A percentile compares a stretch with the other conserved stretches of the same genome.
These are phyloP conservation scores for Colletotrichum sp. DNA, from an alignment of 2,329 filamentous ascomycete genomes.

Conservation along the genomic window DNA sequence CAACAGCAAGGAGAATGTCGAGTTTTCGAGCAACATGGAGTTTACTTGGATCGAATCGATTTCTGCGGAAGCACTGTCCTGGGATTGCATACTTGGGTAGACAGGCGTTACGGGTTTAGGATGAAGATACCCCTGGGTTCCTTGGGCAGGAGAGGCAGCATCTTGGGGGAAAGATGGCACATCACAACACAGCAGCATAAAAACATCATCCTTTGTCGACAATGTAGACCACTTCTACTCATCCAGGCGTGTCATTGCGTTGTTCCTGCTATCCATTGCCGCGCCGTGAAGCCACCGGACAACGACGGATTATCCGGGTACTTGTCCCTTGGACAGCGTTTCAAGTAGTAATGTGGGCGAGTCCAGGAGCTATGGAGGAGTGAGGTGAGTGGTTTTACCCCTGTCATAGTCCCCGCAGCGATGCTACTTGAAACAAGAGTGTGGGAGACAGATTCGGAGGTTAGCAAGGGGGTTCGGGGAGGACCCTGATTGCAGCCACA, in stretches of 20 bases:
- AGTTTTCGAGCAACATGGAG: not conserved
- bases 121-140: not conserved
- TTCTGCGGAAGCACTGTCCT: not conserved
- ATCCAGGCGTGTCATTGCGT: not conserved
- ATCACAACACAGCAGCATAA: not conserved
- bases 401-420: not conserved
- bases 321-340: not conserved
- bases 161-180: not conserved
- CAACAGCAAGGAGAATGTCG: not conserved
- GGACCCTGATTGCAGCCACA: not conserved
- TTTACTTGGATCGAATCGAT: not conserved
- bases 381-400: not conserved
- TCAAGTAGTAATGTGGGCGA: not conserved
- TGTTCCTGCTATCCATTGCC: not conserved
- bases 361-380: not conserved
- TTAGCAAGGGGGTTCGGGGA: not conserved
- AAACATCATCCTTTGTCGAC: not conserved
- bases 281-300: not conserved
- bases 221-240: not conserved
- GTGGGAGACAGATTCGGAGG: not conserved
- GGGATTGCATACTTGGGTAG: not conserved
- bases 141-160: not conserved
- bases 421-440: slow-evolving; percentile 6
- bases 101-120: not conserved
- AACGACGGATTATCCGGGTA: not conserved